Base-by-base conservation (phyloP, 164 flowering plant species). In the Aristolochia fimbriata region DNA sequence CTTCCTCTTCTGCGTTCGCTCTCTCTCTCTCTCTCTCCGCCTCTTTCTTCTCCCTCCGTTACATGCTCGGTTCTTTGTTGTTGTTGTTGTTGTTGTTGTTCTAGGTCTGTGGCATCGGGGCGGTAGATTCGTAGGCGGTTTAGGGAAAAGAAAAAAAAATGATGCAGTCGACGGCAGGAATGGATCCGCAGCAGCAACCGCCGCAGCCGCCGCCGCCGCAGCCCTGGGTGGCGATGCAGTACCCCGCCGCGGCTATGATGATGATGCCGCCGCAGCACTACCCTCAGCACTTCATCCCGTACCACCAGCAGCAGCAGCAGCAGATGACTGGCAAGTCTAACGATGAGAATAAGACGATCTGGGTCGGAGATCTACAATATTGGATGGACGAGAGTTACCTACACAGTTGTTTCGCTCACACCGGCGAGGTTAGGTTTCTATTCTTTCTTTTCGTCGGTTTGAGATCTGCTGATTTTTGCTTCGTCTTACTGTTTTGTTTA, bases 301-400 rank as follows among this genome's bases (percentile, higher is more conserved):
- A 69, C 45, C 86, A 57, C 3, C 74, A 33, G 5, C 78, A 57
- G 9, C 75, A 55, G 23, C 78, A 55, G 30, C 82, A 67, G 49
- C 79, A 47, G 21, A 71, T 62, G 60, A 73, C 76, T 58, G 72
- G 76, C 16, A 24, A 43, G 41, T 70, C 78, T 6, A 43, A 56
- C 45, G 74, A 77, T 13, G 88, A 83, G 64, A 90, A 90, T 59
- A 80, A 77, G 76, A 86, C 89, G 64, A 71, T 91, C 60, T 91
- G 97, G 97, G 76, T 86, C 25, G 97, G 97, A 6, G 97, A 91
- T 61, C 81, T 91, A 33, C 80, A 78, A 55, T 81, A 77, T 52
- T 91, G 96, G 97, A 91, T 91, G 97, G 97, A 91, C 60, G 97
- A 91, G 76, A 80, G 68, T 69, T 91, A 88, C 64, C 81, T 91